These are phyloP conservation scores for Xylaria arbuscula DNA, from an alignment of 2,329 filamentous ascomycete species.

Conservation along the genomic window DNA sequence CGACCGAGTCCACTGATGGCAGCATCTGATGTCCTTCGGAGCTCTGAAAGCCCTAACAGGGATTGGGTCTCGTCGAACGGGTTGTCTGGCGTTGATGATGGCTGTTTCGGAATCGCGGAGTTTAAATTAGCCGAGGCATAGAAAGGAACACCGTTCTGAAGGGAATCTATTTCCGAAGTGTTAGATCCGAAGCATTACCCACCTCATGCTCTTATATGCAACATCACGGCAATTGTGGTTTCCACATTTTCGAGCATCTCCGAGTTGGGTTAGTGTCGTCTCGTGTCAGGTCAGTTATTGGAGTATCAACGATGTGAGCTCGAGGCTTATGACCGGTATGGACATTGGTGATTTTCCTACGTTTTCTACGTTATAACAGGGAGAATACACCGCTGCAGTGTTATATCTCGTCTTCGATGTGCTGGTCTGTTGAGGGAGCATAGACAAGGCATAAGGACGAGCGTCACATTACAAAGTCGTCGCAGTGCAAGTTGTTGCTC, in stretches of 20 bases:
- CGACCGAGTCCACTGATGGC: background rate
- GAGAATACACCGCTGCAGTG: background rate
- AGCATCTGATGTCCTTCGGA: background rate
- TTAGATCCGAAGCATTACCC: background rate
- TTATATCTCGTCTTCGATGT: background rate
- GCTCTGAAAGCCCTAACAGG: background rate
- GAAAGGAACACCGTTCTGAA: background rate
- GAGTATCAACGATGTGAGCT: background rate
- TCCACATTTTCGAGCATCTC: background rate
- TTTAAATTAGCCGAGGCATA: background rate
- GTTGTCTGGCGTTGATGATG: background rate
- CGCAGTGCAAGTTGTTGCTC: too few species aligned
- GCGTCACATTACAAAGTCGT: background rate
- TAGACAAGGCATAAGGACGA: background rate
- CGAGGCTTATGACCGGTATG: background rate
- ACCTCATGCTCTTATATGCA: background rate
- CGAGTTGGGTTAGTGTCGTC: background rate
- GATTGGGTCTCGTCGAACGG: background rate
- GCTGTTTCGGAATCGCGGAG: background rate
- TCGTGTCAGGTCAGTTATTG: background rate
- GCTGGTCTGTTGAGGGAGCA: background rate
- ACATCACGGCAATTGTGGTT: background rate
- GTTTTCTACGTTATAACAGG: background rate
- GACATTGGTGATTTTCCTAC: background rate
- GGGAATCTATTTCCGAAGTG: background rate